Base-by-base conservation (phyloP, 257 asterid genomes). In the Lycium ferocissimum region DNA sequence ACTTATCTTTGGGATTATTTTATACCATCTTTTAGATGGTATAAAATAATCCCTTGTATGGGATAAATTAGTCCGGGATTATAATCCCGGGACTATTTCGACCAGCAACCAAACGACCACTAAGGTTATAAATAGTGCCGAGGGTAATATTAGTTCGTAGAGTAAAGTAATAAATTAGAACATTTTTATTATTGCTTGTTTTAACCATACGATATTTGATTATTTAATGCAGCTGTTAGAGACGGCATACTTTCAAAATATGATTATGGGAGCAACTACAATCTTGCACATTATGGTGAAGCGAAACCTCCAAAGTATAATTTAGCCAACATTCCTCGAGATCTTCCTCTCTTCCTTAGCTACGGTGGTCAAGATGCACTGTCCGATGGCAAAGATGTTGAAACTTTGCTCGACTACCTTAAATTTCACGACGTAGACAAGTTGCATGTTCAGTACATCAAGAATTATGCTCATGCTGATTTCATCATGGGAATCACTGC, bases 331-430 rank as follows among this genome's bases (percentile, higher is more conserved):
- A 92, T 93, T 37, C 95, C 93, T 0, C 83, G 86, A 7, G 79
- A 90, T 18, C 83, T 92, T 6, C 95, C 97, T 0, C 85, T 93
- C 22, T 88, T 88, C 86, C 88, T 92, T 17, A 76, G 92, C 83
- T 93, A 93, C 2, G 97, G 97, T 14, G 95, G 97, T 11, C 63
- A 89, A 54, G 95, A 92, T 71, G 75, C 86, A 81, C 82, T 93
- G 6, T 83, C 97, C 0, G 91, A 91, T 63, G 89, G 86, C n/a
- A 84, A 84, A 8, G 97, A 93, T 56, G 95, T 93, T 83, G 87
- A 90, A 62, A 88, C 88, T 13, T 85, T 93, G 83, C 66, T 91
- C 15, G 83, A 71, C 2, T 5, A 73, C 7, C 87, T 93, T 9
- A 88, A 89, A 0, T 85, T 43, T 4, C 93, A 88, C 1, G 90